Percentiles rank a stretch among this genome's conserved stretches.
Evolutionary conservation across 2,329 filamentous ascomycete species (phyloP).

Genomic region (Claviceps sp.): DNA sequence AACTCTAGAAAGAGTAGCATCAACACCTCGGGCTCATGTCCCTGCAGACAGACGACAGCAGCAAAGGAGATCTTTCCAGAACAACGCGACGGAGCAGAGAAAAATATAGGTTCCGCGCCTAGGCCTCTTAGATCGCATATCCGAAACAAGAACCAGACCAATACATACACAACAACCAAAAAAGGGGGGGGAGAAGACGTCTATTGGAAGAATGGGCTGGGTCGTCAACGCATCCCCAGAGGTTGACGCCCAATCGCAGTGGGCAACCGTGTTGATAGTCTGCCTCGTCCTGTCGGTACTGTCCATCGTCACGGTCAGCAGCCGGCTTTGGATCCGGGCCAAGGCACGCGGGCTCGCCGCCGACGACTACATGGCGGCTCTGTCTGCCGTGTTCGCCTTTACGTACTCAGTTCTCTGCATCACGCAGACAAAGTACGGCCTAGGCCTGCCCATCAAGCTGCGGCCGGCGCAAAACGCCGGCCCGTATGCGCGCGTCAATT

Average conservation of each 20-base stretch:
- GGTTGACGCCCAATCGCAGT: slow-evolving; percentile 33
- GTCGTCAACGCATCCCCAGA: slow-evolving; percentile 34
- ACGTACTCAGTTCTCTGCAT: slow-evolving; percentile 37
- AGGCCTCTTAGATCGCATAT: too few species aligned
- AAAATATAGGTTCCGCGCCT: too few species aligned
- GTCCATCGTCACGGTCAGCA: slow-evolving; percentile 26
- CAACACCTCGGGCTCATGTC: not conserved
- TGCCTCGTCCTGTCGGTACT: slow-evolving; percentile 30
- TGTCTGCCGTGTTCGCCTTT: slow-evolving; percentile 31
- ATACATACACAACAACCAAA: too few species aligned
- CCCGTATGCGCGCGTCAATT: slow-evolving; percentile 36
- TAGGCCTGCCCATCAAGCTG: slow-evolving; percentile 31
- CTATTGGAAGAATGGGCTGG: slow-evolving; percentile 28
- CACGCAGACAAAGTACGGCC: slow-evolving; percentile 37
- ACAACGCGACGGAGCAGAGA: too few species aligned
- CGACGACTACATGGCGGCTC: slow-evolving; percentile 31
- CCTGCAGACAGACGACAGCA: not conserved
- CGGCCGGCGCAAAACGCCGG: slow-evolving; percentile 30
- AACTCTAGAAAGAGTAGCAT: not conserved
- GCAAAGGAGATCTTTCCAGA: too few species aligned
- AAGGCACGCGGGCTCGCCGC: slow-evolving; percentile 28
- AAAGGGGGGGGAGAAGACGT: too few species aligned
- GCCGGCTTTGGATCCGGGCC: slow-evolving; percentile 29
- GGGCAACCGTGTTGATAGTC: slow-evolving; percentile 33
- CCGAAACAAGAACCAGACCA: too few species aligned